Evolutionary conservation across 2,329 filamentous ascomycete species (phyloP), one percentile per base, ranked within the genome.

Genomic region (Fusarium decemcellulare): DNA sequence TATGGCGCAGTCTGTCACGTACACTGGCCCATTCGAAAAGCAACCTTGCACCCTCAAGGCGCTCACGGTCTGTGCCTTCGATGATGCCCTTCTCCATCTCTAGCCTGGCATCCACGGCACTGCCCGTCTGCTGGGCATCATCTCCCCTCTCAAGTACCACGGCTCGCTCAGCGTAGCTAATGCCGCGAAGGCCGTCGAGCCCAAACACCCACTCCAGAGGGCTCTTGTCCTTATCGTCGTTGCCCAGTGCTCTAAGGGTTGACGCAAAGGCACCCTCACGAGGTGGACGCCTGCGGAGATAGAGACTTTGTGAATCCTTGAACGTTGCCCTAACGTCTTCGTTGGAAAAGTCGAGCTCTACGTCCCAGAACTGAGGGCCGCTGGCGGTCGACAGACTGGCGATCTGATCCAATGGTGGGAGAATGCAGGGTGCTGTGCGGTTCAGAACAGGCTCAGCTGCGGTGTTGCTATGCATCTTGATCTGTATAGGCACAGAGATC

Each of bases 191-290:
- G 75, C 61, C 86, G 68, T 86, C 83, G 0, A 94, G 85, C 2
- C 84, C 80, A 76, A 97, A 93, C 2, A 97, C 76, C 92, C 93
- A 95, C 65, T 92, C 89, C 74, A 95, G 88, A 1, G 92, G 83
- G 5, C 81, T 76, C 9, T 76, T 63, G 16, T 73, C 72, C 36
- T 76, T 75, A 6, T 72, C 68, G 34, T 74, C 76, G 66, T 68
- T 79, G 60, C 92, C 93, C 30, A 97, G 85, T 0, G 93, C 92
- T 4, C 91, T 87, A 14, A 97, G 85, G 0, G 93, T 93, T 0
- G 92, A 90, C 6, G 88, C 85, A 77, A 97, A 97, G 9, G 88
- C 86, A 8, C 86, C 87, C 70, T 93, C 91, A 68, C 89, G 87
- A 42, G 90, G 85, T 14, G 91, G 87, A 58, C 94, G 89, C 15